phyloP scores from a whole-genome alignment of 2,329 filamentous ascomycete species.

The Colletotrichum sojae region DNA sequence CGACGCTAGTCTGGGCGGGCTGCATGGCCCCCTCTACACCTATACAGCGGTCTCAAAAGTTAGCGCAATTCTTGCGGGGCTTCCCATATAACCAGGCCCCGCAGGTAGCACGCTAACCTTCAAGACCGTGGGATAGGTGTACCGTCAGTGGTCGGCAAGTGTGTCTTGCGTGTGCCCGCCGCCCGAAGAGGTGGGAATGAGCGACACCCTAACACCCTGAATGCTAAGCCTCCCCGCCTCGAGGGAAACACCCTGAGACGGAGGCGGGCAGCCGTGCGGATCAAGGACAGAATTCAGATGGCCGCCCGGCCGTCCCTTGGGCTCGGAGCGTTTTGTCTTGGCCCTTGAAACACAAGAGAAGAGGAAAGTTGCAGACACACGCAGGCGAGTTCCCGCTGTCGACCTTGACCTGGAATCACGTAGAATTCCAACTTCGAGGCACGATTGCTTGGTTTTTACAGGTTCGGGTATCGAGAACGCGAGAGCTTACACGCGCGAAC shows the following conservation, averaged over 20 bases:
- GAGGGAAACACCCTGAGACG: constrained; percentile 28
- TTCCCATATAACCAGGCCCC: too few species aligned
- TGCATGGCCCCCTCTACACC: constrained; percentile 12
- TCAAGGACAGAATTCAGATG: constrained; percentile 24
- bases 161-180: constrained; percentile 1
- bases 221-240: constrained; percentile 31
- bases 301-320: constrained; percentile 25
- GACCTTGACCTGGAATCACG: not conserved
- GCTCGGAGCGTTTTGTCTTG: constrained; percentile 38
- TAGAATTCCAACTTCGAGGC: not conserved
- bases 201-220: not conserved
- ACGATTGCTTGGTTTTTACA: not conserved
- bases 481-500: constrained; percentile 11
- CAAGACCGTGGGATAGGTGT: too few species aligned
- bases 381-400: not conserved
- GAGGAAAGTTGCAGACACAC: constrained; percentile 17
- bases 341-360: constrained; percentile 33
- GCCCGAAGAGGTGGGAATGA: not conserved
- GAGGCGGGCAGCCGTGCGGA: constrained; percentile 20
- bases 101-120: too few species aligned
- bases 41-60: too few species aligned
- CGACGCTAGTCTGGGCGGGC: constrained; percentile 24
- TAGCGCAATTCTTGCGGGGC: too few species aligned
- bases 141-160: constrained; percentile 25
- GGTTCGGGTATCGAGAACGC: not conserved